These are phyloP conservation scores for Solanum chacoense DNA, from an alignment of 305 asterid species.

Conservation along the genomic window DNA sequence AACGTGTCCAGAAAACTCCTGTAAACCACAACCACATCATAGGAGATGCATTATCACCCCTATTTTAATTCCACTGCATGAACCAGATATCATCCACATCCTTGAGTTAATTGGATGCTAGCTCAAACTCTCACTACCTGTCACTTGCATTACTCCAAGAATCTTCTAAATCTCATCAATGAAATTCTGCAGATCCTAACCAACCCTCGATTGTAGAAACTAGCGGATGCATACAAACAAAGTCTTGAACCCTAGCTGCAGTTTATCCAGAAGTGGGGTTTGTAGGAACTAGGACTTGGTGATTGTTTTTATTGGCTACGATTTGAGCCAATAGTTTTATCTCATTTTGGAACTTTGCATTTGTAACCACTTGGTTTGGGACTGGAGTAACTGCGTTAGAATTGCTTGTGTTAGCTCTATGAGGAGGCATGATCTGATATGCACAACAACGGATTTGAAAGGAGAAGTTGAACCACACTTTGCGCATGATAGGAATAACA, in stretches of 20 bases:
- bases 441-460: not conserved
- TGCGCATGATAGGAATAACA: not conserved
- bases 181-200: not conserved
- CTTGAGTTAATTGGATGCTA: not conserved
- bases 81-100: not conserved
- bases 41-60: not conserved
- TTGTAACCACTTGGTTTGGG: not conserved
- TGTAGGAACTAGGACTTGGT: not conserved
- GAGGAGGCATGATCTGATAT: not conserved
- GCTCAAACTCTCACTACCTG: not conserved
- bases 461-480: not conserved
- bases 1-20: not conserved
- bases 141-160: not conserved
- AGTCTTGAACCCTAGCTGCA: no score
- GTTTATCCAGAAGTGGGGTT: not conserved
- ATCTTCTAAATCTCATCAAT: not conserved
- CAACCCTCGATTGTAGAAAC: no score
- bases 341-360: not conserved
- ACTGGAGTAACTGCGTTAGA: not conserved
- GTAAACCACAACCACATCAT: not conserved
- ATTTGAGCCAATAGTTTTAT: not conserved
- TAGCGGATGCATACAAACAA: no score
- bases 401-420: not conserved
- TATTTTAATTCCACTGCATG: not conserved
- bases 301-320: not conserved